phyloP scores from a whole-genome alignment of 2,329 filamentous ascomycete species.

The Knufia fluminis region DNA sequence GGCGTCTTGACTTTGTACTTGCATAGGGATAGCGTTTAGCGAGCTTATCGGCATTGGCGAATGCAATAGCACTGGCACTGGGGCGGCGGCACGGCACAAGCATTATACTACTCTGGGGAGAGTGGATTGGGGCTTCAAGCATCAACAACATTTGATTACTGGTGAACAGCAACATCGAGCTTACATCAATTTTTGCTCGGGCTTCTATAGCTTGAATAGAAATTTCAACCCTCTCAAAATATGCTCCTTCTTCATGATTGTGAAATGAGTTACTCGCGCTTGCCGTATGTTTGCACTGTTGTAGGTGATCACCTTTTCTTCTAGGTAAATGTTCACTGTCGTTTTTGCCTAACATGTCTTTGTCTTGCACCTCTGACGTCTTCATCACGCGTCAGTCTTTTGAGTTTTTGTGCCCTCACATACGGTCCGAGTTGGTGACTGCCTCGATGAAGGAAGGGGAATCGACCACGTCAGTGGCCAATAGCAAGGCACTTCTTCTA shows the following conservation, averaged over 20 bases:
- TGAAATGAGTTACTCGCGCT: too few relatives aligned
- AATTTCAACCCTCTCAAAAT: conserved; percentile 21
- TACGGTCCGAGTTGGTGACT: too few relatives aligned
- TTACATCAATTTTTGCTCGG: conserved; percentile 11
- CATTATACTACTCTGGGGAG: background rate
- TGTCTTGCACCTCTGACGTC: too few relatives aligned
- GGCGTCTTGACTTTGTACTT: conserved; percentile 2
- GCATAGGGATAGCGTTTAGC: conserved; percentile 13
- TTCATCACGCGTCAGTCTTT: too few relatives aligned
- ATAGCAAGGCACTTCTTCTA: too few relatives aligned
- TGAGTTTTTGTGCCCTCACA: too few relatives aligned
- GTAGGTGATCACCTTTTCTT: too few relatives aligned
- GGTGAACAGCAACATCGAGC: conserved; percentile 1
- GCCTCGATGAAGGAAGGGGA: too few relatives aligned
- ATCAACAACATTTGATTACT: conserved; percentile 6
- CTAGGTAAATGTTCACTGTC: too few relatives aligned
- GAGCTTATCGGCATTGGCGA: background rate
- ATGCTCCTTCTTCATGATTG: background rate
- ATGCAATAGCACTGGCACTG: background rate
- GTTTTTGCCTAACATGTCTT: too few relatives aligned
- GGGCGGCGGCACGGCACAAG: background rate
- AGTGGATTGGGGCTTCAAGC: background rate
- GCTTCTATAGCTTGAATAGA: conserved; percentile 13
- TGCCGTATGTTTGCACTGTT: too few relatives aligned
- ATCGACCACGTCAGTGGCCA: too few relatives aligned